phyloP scores from a whole-genome alignment of 1,284 basidiomycete genomes.

The Naganishia liquefaciens region DNA sequence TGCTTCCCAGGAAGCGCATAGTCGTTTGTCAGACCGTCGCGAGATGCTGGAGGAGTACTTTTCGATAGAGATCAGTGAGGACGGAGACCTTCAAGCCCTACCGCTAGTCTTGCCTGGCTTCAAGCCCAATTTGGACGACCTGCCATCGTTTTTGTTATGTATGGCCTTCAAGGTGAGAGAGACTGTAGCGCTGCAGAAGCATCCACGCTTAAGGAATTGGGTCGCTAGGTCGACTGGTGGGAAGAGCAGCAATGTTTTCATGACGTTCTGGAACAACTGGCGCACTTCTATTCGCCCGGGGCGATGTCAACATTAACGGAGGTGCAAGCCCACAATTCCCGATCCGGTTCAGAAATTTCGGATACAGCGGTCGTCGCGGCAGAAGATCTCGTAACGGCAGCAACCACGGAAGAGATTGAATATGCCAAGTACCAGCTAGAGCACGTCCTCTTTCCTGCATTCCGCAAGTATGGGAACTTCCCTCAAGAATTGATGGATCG shows the following conservation, averaged over 20 bases:
- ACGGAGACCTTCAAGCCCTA: conserved; percentile 69
- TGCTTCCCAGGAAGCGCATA: conserved; percentile 39
- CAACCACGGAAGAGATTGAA: conserved; percentile 42
- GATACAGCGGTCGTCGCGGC: conserved; percentile 28
- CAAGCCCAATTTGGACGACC: conserved; percentile 78
- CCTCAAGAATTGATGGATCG: conserved; percentile 69
- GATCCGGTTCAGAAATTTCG: conserved; percentile 29
- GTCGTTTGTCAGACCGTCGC: conserved; percentile 57
- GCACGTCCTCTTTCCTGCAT: conserved; percentile 79
- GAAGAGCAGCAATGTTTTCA: conserved; percentile 83
- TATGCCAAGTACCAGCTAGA: conserved; percentile 79
- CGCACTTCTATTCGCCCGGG: conserved; percentile 81
- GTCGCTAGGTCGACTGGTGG: conserved; percentile 77
- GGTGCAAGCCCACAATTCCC: conserved; percentile 30
- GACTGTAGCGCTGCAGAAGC: neutral
- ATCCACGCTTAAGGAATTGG: conserved; percentile 29
- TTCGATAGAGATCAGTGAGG: conserved; percentile 66
- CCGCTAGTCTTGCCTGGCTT: conserved; percentile 82
- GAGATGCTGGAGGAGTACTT: conserved; percentile 96
- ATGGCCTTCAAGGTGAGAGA: conserved; percentile 72
- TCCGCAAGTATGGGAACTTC: conserved; percentile 70
- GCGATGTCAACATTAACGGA: conserved; percentile 48
- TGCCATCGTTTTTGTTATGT: conserved; percentile 81
- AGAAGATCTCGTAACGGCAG: conserved; percentile 17
- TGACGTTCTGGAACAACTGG: conserved; percentile 81